These are phyloP conservation scores for Dictyostelium capitatum DNA, from an alignment of 78 protist species.

Conservation along the genomic window DNA sequence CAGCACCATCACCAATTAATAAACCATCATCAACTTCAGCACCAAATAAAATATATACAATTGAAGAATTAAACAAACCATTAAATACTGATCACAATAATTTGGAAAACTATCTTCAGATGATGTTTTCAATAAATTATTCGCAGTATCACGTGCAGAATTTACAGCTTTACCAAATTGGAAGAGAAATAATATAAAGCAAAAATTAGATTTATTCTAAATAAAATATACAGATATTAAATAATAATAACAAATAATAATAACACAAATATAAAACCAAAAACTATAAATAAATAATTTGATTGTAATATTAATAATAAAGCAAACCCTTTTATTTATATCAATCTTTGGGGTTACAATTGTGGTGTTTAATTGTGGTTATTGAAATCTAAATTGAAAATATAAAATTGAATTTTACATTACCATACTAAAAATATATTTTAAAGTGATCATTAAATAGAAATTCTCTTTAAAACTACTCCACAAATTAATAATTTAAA, in stretches of 20 bases:
- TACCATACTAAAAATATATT: too few relatives aligned
- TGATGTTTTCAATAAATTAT: constrained; percentile 38
- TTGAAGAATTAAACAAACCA: constrained; percentile 67
- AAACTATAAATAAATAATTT: not conserved
- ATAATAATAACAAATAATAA: not conserved
- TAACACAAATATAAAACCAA: not conserved
- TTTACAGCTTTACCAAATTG: constrained; percentile 67
- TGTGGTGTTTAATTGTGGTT: too few relatives aligned
- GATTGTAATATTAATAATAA: not conserved
- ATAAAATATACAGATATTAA: too few relatives aligned
- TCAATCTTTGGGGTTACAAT: too few relatives aligned
- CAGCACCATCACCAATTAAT: constrained; percentile 34
- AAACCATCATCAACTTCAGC: constrained; percentile 10
- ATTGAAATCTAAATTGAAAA: too few relatives aligned
- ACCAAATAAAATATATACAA: constrained; percentile 25
- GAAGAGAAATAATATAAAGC: constrained; percentile 54
- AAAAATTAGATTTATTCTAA: constrained; percentile 46
- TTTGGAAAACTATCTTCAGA: constrained; percentile 69
- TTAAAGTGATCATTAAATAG: too few relatives aligned
- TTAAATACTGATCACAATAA: constrained; percentile 44
- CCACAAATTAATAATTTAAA: too few relatives aligned
- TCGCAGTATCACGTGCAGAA: constrained; percentile 58
- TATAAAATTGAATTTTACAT: too few relatives aligned
- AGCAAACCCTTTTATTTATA: too few relatives aligned
- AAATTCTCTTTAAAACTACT: too few relatives aligned